phyloP scores from a whole-genome alignment of 1,284 basidiomycete genomes.

The Xerocomus subilludens region DNA sequence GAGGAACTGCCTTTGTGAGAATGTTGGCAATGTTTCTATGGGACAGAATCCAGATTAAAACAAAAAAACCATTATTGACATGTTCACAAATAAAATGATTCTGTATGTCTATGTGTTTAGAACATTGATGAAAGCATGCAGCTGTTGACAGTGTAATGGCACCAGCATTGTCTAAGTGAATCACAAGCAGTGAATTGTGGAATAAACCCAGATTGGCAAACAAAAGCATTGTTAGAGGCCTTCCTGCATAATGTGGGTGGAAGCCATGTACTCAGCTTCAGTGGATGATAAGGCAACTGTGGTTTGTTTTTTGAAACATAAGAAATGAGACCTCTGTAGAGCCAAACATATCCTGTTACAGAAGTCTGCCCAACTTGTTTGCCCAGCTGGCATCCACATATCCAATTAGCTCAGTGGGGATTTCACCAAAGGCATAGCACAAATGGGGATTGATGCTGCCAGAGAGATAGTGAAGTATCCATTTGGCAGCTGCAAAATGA shows the following conservation, averaged over 20 bases:
- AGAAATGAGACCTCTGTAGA: too few relatives aligned
- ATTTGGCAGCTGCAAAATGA: slow-evolving; percentile 11
- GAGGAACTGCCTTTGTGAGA: too few relatives aligned
- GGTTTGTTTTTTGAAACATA: too few relatives aligned
- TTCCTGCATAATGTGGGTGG: too few relatives aligned
- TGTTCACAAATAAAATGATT: neutral
- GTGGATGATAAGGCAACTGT: too few relatives aligned
- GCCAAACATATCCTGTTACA: neutral
- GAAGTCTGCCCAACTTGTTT: neutral
- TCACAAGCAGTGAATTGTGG: neutral
- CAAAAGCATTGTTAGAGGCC: too few relatives aligned
- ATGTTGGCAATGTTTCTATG: too few relatives aligned
- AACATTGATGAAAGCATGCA: neutral
- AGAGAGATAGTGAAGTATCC: neutral
- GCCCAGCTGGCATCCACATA: slow-evolving; percentile 13
- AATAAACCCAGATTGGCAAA: neutral
- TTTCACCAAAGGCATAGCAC: neutral
- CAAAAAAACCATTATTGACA: too few relatives aligned
- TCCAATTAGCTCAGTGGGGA: neutral
- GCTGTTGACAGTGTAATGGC: neutral
- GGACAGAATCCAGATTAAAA: too few relatives aligned
- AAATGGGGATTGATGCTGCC: neutral
- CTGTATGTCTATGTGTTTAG: neutral
- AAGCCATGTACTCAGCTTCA: too few relatives aligned
- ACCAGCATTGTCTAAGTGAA: neutral